Conservation (phyloP, 2,329 filamentous ascomycete species). For the Cladosporium oxysporum region DNA sequence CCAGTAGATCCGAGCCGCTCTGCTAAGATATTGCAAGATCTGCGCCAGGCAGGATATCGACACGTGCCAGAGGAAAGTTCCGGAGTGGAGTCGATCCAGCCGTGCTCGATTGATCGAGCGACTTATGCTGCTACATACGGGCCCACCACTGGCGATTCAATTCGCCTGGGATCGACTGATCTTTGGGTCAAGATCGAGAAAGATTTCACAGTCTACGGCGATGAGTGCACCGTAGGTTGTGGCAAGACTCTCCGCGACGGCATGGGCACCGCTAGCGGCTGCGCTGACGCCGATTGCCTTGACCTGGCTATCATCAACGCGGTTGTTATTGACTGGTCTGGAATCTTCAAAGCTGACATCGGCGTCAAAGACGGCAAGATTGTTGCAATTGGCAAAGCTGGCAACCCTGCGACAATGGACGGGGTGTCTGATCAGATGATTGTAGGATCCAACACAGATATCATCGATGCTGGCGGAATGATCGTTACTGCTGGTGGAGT, state of each 20-base stretch:
- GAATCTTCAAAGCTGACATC: conserved; percentile 93
- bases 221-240: conserved; percentile 91
- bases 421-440: conserved; percentile 74
- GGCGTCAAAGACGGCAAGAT: conserved; percentile 84
- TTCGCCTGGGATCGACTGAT: conserved; percentile 79
- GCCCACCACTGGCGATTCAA: conserved; percentile 78
- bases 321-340: conserved; percentile 81
- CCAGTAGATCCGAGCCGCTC: conserved; percentile 59
- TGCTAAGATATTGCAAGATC: conserved; percentile 64
- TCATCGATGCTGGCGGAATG: conserved; percentile 84
- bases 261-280: conserved; percentile 85
- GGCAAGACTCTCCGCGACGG: conserved; percentile 90
- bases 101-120: conserved; percentile 70
- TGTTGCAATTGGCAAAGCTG: conserved; percentile 84
- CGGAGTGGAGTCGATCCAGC: conserved; percentile 51
- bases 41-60: conserved; percentile 72
- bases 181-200: conserved; percentile 86
- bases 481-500: conserved; percentile 87
- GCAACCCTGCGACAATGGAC: conserved; percentile 92
- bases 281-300: conserved; percentile 67
- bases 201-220: conserved; percentile 78
- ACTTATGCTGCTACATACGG: conserved; percentile 87
- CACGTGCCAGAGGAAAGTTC: conserved; percentile 65
- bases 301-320: conserved; percentile 87
- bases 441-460: conserved; percentile 83